A percentile compares a stretch with the other conserved stretches of the same genome.
Evolutionary conservation across 2,329 filamentous ascomycete genomes (phyloP).

Genomic region (Neonectria hederae): DNA sequence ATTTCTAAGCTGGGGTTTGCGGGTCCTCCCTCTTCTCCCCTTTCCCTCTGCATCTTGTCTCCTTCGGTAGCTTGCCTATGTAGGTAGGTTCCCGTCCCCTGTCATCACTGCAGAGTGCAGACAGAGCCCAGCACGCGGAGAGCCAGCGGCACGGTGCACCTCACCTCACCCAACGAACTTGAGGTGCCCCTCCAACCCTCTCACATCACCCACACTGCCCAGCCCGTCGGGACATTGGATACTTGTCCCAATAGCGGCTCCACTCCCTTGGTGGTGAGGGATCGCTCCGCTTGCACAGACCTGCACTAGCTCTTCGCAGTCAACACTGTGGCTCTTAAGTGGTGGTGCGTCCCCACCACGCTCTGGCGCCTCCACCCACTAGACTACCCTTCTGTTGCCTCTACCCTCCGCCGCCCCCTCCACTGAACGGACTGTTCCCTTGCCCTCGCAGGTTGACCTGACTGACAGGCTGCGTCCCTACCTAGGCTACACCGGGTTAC

Average conservation of each 20-base stretch:
- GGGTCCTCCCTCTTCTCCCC: background rate
- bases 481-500: conserved; percentile 13
- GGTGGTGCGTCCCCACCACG: conserved; percentile 36
- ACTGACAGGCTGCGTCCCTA: conserved; percentile 1
- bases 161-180: conserved; percentile 11
- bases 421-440: conserved; percentile 11
- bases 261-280: conserved; percentile 29
- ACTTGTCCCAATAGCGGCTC: conserved; percentile 31
- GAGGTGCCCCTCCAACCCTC: conserved; percentile 4
- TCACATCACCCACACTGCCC: conserved; percentile 29
- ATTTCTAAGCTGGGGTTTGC: background rate
- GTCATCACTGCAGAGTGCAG: background rate
- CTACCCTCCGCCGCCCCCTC: background rate
- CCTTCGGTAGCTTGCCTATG: background rate
- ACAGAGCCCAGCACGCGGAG: background rate
- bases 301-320: conserved; percentile 10
- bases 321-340: conserved; percentile 15
- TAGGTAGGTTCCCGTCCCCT: background rate
- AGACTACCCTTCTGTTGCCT: background rate
- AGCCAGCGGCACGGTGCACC: conserved; percentile 1
- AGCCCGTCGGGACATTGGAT: conserved; percentile 27
- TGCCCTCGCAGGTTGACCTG: conserved; percentile 14
- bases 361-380: background rate
- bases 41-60: background rate
- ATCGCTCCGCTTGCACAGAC: conserved; percentile 39